Evolutionary conservation across 2,329 filamentous ascomycete species (phyloP).

Genomic region (Ophiostoma fasciatum): DNA sequence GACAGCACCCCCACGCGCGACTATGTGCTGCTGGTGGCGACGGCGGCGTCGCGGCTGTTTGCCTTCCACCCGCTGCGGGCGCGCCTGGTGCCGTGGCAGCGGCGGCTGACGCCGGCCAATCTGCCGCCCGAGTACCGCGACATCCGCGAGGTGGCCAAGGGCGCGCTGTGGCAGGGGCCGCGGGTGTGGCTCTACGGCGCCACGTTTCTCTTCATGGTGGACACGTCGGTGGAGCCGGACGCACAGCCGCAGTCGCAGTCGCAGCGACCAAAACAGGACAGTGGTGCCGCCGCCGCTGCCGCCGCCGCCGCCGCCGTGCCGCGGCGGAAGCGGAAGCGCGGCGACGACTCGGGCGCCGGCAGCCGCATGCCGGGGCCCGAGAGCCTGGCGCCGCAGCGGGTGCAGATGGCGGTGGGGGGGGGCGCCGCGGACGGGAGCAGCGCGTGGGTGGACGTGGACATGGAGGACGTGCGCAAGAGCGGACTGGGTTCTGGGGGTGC

Average conservation of each 20-base stretch:
- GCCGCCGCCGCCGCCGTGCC: neutral
- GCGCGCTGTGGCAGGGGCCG: slow-evolving; percentile 65
- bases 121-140: slow-evolving; percentile 62
- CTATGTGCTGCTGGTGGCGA: slow-evolving; percentile 39
- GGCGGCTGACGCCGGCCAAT: slow-evolving; percentile 60
- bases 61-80: slow-evolving; percentile 70
- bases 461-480: slow-evolving; percentile 22
- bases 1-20: slow-evolving; percentile 19
- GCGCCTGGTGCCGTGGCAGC: slow-evolving; percentile 69
- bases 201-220: slow-evolving; percentile 84
- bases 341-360: slow-evolving; percentile 35
- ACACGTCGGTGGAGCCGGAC: slow-evolving; percentile 49
- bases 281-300: slow-evolving; percentile 31
- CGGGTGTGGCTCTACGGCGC: slow-evolving; percentile 80
- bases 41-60: slow-evolving; percentile 48
- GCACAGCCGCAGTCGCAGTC: neutral
- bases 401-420: slow-evolving; percentile 20
- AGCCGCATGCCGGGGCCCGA: slow-evolving; percentile 33
- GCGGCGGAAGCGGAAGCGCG: slow-evolving; percentile 39
- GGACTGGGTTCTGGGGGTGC: slow-evolving; percentile 24
- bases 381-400: slow-evolving; percentile 28
- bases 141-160: slow-evolving; percentile 68
- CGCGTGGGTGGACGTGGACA: slow-evolving; percentile 22
- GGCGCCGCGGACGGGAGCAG: slow-evolving; percentile 18
- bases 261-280: slow-evolving; percentile 35